phyloP scores from a whole-genome alignment of 306 rosid genomes.

The Senna tora region DNA sequence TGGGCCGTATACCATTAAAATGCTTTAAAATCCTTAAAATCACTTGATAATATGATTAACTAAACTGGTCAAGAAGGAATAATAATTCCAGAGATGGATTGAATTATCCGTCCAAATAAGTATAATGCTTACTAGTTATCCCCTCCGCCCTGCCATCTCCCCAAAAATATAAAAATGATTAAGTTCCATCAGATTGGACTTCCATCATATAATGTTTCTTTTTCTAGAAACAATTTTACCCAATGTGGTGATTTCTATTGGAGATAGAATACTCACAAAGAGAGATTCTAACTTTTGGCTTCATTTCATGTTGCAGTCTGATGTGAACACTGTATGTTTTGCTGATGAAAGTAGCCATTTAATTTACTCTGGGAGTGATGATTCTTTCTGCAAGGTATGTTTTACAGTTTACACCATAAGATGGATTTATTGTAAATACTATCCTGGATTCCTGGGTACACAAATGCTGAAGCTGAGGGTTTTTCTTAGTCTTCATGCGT shows the following conservation, averaged over 20 bases:
- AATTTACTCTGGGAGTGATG: constrained; percentile 94
- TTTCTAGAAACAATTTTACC: background rate
- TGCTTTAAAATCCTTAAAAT: background rate
- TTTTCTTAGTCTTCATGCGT: constrained; percentile 6
- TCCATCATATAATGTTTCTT: background rate
- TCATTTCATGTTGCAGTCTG: background rate
- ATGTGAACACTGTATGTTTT: constrained; percentile 39
- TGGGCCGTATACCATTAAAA: background rate
- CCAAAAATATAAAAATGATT: too few relatives aligned
- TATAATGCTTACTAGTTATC: background rate
- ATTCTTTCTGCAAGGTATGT: constrained; percentile 82
- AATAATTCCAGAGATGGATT: background rate
- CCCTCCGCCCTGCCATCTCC: background rate
- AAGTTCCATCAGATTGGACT: background rate
- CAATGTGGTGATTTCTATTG: background rate
- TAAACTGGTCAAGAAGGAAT: background rate
- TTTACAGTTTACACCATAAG: constrained; percentile 23
- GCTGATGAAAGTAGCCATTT: constrained; percentile 89
- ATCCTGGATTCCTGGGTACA: constrained; percentile 22
- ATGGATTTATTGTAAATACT: constrained; percentile 20
- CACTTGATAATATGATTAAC: background rate
- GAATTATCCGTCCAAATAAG: background rate
- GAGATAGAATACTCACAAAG: background rate
- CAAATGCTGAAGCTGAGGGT: constrained; percentile 20
- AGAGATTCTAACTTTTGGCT: background rate